Evolutionary conservation across 257 asterid species (phyloP).

Genomic region (Coffea eugenioides): DNA sequence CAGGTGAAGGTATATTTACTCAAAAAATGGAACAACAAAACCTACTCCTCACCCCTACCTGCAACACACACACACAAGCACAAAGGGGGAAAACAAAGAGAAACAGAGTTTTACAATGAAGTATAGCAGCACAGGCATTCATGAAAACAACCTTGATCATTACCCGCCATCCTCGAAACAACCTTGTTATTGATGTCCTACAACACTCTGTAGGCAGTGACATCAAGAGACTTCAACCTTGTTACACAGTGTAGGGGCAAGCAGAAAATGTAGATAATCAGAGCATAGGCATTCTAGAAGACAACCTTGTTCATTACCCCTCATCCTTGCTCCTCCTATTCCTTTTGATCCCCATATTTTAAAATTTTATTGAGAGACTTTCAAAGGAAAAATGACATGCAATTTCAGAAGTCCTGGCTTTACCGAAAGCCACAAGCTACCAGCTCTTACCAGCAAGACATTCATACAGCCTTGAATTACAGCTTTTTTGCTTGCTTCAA

Average conservation of each 20-base stretch:
- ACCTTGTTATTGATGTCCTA: too few species aligned
- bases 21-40: neutral
- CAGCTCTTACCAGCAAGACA: constrained; percentile 61
- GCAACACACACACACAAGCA: neutral
- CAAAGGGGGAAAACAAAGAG: neutral
- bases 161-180: too few species aligned
- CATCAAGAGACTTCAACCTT: too few species aligned
- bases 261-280: neutral
- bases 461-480: constrained; percentile 77
- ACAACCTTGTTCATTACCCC: neutral
- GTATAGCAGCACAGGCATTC: too few species aligned
- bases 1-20: neutral
- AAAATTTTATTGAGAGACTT: neutral
- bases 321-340: neutral
- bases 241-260: too few species aligned
- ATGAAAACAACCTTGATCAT: too few species aligned
- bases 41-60: neutral
- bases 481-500: constrained; percentile 80
- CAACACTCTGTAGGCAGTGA: too few species aligned
- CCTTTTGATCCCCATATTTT: neutral
- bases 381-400: neutral
- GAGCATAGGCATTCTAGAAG: neutral
- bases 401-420: neutral
- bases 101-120: too few species aligned
- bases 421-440: neutral